Conservation (phyloP, 176 grass and related monocot genomes). For the Areca catechu region DNA sequence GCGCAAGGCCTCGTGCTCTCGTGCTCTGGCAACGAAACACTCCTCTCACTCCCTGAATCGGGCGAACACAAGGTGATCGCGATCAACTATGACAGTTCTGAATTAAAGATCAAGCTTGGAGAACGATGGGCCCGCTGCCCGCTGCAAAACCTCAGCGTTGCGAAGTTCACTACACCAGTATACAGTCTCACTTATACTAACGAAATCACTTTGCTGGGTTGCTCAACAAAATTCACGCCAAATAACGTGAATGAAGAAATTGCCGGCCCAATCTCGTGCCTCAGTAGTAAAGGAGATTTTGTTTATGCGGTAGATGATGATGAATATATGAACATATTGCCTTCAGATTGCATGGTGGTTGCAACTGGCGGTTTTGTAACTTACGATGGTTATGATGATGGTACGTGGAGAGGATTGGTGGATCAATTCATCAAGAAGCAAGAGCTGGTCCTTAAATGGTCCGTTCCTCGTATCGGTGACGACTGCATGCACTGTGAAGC, state of each 20-base stretch:
- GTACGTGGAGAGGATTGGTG: too few relatives aligned
- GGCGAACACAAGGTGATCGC: slow-evolving; percentile 11
- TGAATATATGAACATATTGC: slow-evolving; percentile 24
- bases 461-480: slow-evolving; percentile 12
- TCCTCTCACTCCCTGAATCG: too few relatives aligned
- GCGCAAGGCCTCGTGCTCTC: too few relatives aligned
- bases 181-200: not conserved
- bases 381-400: too few relatives aligned
- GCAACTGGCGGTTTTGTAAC: not conserved
- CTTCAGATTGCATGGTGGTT: slow-evolving; percentile 19
- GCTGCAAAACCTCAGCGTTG: slow-evolving; percentile 22
- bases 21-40: too few relatives aligned
- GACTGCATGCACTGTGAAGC: slow-evolving; percentile 20
- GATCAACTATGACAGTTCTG: slow-evolving; percentile 16
- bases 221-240: slow-evolving; percentile 12
- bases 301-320: slow-evolving; percentile 7
- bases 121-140: slow-evolving; percentile 20
- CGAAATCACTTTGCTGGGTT: slow-evolving; percentile 6
- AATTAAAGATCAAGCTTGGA: slow-evolving; percentile 4
- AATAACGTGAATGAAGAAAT: not conserved
- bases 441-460: slow-evolving; percentile 20
- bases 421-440: slow-evolving; percentile 18
- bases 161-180: slow-evolving; percentile 17
- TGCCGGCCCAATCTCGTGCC: slow-evolving; percentile 19
- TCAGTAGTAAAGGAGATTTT: slow-evolving; percentile 4